These are phyloP conservation scores for Elongisporangium prolatum DNA, from an alignment of 352 stramenopile species.

Conservation along the genomic window DNA sequence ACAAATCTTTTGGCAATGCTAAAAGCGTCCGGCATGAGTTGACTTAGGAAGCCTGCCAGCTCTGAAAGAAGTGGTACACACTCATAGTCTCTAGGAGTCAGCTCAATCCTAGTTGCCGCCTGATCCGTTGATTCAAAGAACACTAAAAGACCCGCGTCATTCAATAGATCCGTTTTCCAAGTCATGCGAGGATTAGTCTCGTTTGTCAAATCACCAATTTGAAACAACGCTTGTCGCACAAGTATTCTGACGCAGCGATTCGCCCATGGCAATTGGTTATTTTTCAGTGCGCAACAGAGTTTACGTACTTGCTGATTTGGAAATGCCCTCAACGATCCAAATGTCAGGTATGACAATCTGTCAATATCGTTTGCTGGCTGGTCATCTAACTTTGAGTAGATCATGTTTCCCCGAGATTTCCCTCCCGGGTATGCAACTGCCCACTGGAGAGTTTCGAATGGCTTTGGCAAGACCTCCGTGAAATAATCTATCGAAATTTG, in stretches of 20 bases:
- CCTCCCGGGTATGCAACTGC: slow-evolving; percentile 31
- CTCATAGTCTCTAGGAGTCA: slow-evolving; percentile 23
- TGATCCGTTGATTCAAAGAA: slow-evolving; percentile 18
- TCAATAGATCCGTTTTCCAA: slow-evolving; percentile 41
- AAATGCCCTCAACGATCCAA: slow-evolving; percentile 37
- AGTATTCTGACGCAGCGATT: slow-evolving; percentile 26
- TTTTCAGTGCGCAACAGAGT: slow-evolving; percentile 32
- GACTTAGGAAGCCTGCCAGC: slow-evolving; percentile 19
- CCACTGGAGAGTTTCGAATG: slow-evolving; percentile 29
- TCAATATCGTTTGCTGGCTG: slow-evolving; percentile 14
- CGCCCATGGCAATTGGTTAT: slow-evolving; percentile 38
- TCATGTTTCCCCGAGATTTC: slow-evolving; percentile 31
- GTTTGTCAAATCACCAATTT: slow-evolving; percentile 35
- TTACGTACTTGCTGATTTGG: slow-evolving; percentile 47
- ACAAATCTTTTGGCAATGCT: slow-evolving; percentile 15
- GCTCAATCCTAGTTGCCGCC: slow-evolving; percentile 14
- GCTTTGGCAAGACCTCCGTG: slow-evolving; percentile 19
- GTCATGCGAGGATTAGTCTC: slow-evolving; percentile 11
- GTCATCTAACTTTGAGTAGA: slow-evolving; percentile 32
- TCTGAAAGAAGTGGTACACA: slow-evolving; percentile 32
- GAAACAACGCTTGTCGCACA: slow-evolving; percentile 41
- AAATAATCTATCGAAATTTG: slow-evolving; percentile 24
- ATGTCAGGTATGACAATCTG: slow-evolving; percentile 18
- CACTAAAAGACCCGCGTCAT: background rate
- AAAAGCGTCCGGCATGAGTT: slow-evolving; percentile 17